Conservation (phyloP, 2,329 filamentous ascomycete species). For the Aspergillus persii region DNA sequence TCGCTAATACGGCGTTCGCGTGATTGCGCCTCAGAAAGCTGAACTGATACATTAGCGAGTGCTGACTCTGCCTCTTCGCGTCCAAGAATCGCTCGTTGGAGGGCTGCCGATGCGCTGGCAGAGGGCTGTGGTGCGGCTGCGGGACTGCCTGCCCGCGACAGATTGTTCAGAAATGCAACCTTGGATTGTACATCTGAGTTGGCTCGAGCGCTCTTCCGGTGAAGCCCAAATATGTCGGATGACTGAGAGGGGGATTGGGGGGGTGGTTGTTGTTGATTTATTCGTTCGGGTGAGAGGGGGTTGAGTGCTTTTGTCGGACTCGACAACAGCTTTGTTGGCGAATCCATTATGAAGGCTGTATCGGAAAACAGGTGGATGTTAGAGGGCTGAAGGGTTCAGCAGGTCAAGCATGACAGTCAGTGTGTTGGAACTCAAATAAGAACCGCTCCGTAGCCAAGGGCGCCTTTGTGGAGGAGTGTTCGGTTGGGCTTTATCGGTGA, state of each 20-base stretch:
- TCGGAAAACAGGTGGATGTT: neutral
- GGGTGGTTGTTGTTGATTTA: slow-evolving; percentile 48
- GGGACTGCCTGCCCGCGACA: slow-evolving; percentile 38
- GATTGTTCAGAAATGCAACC: slow-evolving; percentile 48
- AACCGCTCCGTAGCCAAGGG: neutral
- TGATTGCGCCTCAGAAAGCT: slow-evolving; percentile 43
- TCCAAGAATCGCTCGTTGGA: slow-evolving; percentile 45
- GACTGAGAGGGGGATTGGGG: slow-evolving; percentile 41
- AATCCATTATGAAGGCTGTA: slow-evolving; percentile 31
- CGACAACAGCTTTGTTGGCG: slow-evolving; percentile 32
- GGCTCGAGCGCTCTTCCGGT: slow-evolving; percentile 36
- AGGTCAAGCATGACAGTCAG: slow-evolving; percentile 2
- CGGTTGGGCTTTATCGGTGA: slow-evolving; percentile 22
- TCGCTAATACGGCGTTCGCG: slow-evolving; percentile 46
- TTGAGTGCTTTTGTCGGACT: slow-evolving; percentile 36
- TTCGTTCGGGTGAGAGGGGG: slow-evolving; percentile 48
- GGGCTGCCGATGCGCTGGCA: slow-evolving; percentile 43
- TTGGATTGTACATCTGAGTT: slow-evolving; percentile 48
- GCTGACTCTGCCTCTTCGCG: slow-evolving; percentile 47
- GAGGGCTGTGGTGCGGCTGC: slow-evolving; percentile 23
- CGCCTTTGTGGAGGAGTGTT: slow-evolving; percentile 18
- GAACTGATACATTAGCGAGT: slow-evolving; percentile 31
- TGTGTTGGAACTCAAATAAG: slow-evolving; percentile 16
- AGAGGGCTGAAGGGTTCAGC: neutral
- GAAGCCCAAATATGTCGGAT: slow-evolving; percentile 33